Percentiles rank a stretch among this genome's conserved stretches.
These are phyloP conservation scores for Fragaria ananassa DNA, from an alignment of 306 rosid genomes.

Conservation along the genomic window DNA sequence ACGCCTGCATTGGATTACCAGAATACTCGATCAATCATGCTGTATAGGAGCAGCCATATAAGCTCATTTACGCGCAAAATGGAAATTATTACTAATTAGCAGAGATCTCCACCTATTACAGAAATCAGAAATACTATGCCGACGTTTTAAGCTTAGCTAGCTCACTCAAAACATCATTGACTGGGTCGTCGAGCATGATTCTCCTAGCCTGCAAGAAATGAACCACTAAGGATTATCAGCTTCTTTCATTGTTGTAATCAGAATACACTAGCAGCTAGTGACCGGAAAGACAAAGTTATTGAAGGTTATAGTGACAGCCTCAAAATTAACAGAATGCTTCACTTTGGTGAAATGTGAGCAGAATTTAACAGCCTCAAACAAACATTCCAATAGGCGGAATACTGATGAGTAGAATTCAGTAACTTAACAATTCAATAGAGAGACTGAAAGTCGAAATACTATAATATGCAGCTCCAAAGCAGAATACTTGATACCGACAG, in stretches of 20 bases:
- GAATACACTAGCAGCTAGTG: conserved; percentile 12
- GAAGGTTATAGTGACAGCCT: not conserved
- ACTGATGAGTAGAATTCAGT: not conserved
- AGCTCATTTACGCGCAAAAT: not conserved
- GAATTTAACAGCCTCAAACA: not conserved
- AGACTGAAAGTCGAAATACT: not conserved
- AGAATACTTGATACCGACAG: not conserved
- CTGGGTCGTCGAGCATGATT: conserved; percentile 34
- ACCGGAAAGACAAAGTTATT: not conserved
- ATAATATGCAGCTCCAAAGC: not conserved
- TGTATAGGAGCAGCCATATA: not conserved
- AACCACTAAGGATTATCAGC: not conserved
- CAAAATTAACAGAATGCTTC: not conserved
- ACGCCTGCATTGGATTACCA: conserved; percentile 32
- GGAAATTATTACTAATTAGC: conserved; percentile 26
- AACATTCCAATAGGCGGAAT: not conserved
- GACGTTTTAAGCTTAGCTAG: conserved; percentile 50
- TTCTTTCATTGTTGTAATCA: not conserved
- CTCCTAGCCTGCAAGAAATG: conserved; percentile 47
- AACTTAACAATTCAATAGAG: not conserved
- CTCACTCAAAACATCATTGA: conserved; percentile 50
- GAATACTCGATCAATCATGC: conserved; percentile 7
- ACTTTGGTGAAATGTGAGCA: not conserved
- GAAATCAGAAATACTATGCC: conserved; percentile 24
- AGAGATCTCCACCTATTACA: conserved; percentile 17